Evolutionary conservation across 2,329 filamentous ascomycete species (phyloP).

Genomic region (Apiospora malaysiana): DNA sequence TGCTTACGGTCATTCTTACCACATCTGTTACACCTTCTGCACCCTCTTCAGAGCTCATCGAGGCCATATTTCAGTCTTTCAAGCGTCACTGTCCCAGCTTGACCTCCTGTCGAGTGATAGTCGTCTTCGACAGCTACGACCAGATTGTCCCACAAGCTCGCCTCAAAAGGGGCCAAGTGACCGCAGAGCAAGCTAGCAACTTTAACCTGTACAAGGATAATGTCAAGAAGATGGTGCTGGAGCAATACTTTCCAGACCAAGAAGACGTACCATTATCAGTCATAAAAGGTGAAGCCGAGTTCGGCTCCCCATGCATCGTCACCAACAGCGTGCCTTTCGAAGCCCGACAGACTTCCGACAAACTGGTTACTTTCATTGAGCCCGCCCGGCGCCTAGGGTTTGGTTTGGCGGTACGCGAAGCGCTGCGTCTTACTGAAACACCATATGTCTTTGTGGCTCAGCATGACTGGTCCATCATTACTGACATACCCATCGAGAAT

Average conservation of each 20-base stretch:
- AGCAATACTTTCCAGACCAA: slow-evolving; percentile 32
- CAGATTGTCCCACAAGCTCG: slow-evolving; percentile 49
- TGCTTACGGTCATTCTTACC: slow-evolving; percentile 55
- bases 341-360: slow-evolving; percentile 42
- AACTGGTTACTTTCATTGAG: slow-evolving; percentile 55
- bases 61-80: slow-evolving; percentile 53
- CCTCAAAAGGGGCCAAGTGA: slow-evolving; percentile 61
- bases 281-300: slow-evolving; percentile 50
- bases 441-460: slow-evolving; percentile 64
- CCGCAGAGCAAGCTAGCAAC: slow-evolving; percentile 47
- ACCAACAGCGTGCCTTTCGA: slow-evolving; percentile 46
- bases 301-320: slow-evolving; percentile 46
- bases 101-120: slow-evolving; percentile 50
- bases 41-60: slow-evolving; percentile 58
- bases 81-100: slow-evolving; percentile 47
- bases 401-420: slow-evolving; percentile 58
- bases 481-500: slow-evolving; percentile 49
- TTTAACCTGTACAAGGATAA: slow-evolving; percentile 54
- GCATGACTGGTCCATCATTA: slow-evolving; percentile 59
- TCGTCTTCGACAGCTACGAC: slow-evolving; percentile 60
- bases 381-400: slow-evolving; percentile 55
- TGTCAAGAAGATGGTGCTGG: slow-evolving; percentile 48
- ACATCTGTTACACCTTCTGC: slow-evolving; percentile 62
- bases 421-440: slow-evolving; percentile 51
- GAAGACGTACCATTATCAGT: slow-evolving; percentile 24